A percentile compares a stretch with the other conserved stretches of the same genome.
Evolutionary conservation across 306 rosid genomes (phyloP).

Genomic region (Oemleria cerasiformis): DNA sequence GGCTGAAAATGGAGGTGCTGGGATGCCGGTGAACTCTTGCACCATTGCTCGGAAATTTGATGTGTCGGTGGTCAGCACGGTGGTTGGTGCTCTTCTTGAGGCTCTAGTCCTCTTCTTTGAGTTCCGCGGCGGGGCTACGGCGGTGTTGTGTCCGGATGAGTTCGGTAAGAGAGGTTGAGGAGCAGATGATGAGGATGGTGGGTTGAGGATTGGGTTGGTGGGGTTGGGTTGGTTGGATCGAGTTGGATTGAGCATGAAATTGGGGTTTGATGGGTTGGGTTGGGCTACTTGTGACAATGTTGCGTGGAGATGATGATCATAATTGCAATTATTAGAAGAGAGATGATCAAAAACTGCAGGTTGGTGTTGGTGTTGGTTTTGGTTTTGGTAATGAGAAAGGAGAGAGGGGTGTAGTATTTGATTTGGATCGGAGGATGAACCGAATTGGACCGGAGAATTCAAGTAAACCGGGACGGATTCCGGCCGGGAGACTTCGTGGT

Average conservation of each 20-base stretch:
- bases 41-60: conserved; percentile 95
- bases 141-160: not conserved
- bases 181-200: not conserved
- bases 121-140: conserved; percentile 27
- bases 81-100: conserved; percentile 86
- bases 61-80: conserved; percentile 88
- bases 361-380: conserved; percentile 5
- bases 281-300: conserved; percentile 39
- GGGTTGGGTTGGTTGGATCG: conserved; percentile 15
- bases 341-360: conserved; percentile 38
- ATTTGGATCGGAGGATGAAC: conserved; percentile 20
- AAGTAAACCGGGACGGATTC: conserved; percentile 33
- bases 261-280: conserved; percentile 25
- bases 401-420: conserved; percentile 25
- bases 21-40: conserved; percentile 93
- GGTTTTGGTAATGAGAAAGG: conserved; percentile 36
- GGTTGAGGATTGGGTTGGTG: conserved; percentile 9
- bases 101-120: conserved; percentile 86
- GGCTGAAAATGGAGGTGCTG: conserved; percentile 74
- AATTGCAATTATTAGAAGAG: conserved; percentile 25
- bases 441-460: conserved; percentile 33
- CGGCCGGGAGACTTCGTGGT: conserved; percentile 56
- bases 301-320: conserved; percentile 29
- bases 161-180: not conserved
- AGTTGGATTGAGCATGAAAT: conserved; percentile 37